A percentile compares a stretch with the other conserved stretches of the same genome.
These are phyloP conservation scores for Bocquillonia castaneifolia DNA, from an alignment of 441 rosid species.

Conservation along the genomic window DNA sequence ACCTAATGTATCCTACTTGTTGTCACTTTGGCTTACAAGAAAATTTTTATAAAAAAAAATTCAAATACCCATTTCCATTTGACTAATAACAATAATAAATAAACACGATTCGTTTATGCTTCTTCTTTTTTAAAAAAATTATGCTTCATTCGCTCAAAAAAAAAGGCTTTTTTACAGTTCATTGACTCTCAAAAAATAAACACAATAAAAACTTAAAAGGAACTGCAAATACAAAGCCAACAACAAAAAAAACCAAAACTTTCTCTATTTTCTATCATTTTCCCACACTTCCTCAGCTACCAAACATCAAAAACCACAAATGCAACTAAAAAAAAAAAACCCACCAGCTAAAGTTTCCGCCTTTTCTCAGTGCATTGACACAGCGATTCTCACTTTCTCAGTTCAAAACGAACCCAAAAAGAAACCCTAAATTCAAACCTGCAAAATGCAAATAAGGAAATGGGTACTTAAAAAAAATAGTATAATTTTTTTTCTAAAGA, in stretches of 20 bases:
- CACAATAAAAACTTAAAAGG: neutral
- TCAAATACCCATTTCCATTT: neutral
- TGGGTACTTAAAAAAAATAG: constrained; percentile 8
- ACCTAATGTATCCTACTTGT: neutral
- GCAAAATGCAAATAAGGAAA: neutral
- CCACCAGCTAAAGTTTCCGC: constrained; percentile 12
- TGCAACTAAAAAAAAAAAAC: neutral
- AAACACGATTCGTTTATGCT: neutral
- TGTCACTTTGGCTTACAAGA: neutral
- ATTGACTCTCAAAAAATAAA: neutral
- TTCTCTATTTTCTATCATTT: neutral
- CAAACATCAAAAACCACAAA: constrained; percentile 15
- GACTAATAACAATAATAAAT: neutral
- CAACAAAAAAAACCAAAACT: neutral
- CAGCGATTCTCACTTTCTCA: neutral
- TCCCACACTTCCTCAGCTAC: constrained; percentile 9
- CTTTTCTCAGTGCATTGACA: constrained; percentile 8
- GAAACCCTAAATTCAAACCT: neutral
- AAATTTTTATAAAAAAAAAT: neutral
- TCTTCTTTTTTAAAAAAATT: neutral
- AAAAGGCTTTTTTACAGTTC: neutral
- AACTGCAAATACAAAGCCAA: neutral
- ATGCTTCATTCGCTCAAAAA: neutral
- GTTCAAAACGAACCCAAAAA: neutral
- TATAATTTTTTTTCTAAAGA: neutral